Percentiles rank a stretch among this genome's conserved stretches.
These are phyloP conservation scores for Pythium periplocum DNA, from an alignment of 352 stramenopile species.

Conservation along the genomic window DNA sequence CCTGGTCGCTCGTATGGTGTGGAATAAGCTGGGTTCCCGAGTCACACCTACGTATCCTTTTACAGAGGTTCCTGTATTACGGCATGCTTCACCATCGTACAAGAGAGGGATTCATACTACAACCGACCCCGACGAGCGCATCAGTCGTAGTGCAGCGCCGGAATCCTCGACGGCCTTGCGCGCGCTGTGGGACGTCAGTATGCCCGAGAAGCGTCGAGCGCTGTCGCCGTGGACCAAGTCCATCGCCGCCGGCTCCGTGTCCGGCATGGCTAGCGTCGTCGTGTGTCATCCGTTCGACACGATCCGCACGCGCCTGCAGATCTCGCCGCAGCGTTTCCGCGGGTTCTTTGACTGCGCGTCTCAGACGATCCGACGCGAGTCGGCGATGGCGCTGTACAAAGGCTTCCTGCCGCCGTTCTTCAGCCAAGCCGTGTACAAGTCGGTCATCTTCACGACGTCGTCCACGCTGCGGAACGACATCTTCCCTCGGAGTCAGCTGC, in stretches of 20 bases:
- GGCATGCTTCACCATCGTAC: too few species aligned
- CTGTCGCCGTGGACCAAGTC: conserved; percentile 64
- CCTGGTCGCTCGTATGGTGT: too few species aligned
- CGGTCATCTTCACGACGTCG: conserved; percentile 83
- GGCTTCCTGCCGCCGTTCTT: conserved; percentile 84
- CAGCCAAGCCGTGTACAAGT: conserved; percentile 86
- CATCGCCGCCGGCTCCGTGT: conserved; percentile 67
- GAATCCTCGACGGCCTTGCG: too few species aligned
- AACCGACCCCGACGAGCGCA: too few species aligned
- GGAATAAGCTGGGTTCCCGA: too few species aligned
- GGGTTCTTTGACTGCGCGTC: conserved; percentile 56
- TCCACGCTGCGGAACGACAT: conserved; percentile 51
- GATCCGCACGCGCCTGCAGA: conserved; percentile 82
- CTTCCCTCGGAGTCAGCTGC: conserved; percentile 21
- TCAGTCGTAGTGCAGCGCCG: too few species aligned
- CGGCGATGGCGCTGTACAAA: conserved; percentile 70
- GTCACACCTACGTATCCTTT: too few species aligned
- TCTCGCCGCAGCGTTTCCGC: conserved; percentile 51
- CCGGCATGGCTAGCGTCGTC: conserved; percentile 79
- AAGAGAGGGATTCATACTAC: too few species aligned
- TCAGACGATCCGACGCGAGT: conserved; percentile 60
- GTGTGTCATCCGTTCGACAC: conserved; percentile 84
- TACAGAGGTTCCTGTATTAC: too few species aligned
- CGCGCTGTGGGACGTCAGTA: too few species aligned
- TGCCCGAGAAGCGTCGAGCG: too few species aligned